Percentiles rank a stretch among this genome's conserved stretches.
These are phyloP conservation scores for Rhytidiadelphus loreus DNA, from an alignment of 225 moss, liverwort and hornwort genomes.

Conservation along the genomic window DNA sequence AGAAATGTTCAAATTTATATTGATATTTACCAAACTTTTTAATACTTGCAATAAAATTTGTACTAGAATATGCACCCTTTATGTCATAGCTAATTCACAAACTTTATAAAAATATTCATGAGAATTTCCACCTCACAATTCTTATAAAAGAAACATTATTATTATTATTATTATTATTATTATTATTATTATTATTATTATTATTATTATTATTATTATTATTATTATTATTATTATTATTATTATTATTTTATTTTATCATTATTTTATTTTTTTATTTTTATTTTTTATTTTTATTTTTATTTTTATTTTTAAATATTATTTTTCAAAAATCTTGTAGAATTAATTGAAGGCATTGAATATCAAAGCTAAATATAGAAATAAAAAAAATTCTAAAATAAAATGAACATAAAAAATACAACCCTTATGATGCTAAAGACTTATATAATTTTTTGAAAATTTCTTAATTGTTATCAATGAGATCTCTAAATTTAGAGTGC, in stretches of 20 bases:
- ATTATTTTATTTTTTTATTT: too few species aligned
- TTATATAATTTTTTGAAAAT: too few species aligned
- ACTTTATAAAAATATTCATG: not conserved
- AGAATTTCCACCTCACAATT: not conserved
- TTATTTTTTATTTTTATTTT: too few species aligned
- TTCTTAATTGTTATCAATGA: not conserved
- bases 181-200: too few species aligned
- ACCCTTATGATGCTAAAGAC: not conserved
- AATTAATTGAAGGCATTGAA: too few species aligned
- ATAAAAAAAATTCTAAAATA: not conserved
- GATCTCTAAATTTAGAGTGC: not conserved
- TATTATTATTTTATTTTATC: too few species aligned
- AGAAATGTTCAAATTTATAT: not conserved
- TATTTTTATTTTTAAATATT: too few species aligned
- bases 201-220: too few species aligned
- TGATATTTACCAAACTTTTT: not conserved
- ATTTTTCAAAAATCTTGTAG: rapidly evolving
- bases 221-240: too few species aligned
- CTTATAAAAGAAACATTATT: too few species aligned
- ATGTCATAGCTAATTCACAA: not conserved
- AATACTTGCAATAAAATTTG: not conserved
- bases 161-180: too few species aligned
- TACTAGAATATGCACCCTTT: too few species aligned
- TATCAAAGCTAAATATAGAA: not conserved
- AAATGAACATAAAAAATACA: not conserved